phyloP scores from a whole-genome alignment of 768 basidiomycete genomes.

The Mycena polygramma region DNA sequence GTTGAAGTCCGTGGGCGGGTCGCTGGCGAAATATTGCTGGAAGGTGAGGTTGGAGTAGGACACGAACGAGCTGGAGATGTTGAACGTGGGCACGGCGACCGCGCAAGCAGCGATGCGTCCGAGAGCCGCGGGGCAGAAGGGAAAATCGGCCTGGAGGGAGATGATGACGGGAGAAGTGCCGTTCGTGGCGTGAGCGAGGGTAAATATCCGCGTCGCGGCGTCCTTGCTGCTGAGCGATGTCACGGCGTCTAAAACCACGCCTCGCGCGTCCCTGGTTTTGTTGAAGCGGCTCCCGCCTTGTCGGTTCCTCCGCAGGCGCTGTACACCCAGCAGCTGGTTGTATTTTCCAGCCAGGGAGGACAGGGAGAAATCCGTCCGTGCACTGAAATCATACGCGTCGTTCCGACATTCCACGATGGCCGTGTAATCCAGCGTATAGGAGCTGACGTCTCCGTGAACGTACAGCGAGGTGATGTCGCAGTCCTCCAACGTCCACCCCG shows the following conservation, averaged over 20 bases:
- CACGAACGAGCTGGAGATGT: slow-evolving; percentile 33
- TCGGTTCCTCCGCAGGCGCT: slow-evolving; percentile 24
- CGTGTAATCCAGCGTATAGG: slow-evolving; percentile 37
- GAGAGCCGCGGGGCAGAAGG: slow-evolving; percentile 40
- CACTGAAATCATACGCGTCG: slow-evolving; percentile 32
- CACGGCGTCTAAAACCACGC: slow-evolving; percentile 23
- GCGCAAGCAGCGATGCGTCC: slow-evolving; percentile 37
- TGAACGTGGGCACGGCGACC: slow-evolving; percentile 33
- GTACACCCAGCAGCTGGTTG: slow-evolving; percentile 34
- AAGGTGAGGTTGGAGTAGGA: slow-evolving; percentile 28
- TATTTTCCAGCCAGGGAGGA: slow-evolving; percentile 39
- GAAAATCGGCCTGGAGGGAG: slow-evolving; percentile 42
- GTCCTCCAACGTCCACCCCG: slow-evolving; percentile 39
- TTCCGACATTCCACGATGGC: slow-evolving; percentile 36
- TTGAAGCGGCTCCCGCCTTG: slow-evolving; percentile 25
- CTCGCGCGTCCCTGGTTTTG: slow-evolving; percentile 27
- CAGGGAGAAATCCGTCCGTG: slow-evolving; percentile 37
- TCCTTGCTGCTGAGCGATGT: slow-evolving; percentile 32
- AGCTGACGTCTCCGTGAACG: slow-evolving; percentile 33
- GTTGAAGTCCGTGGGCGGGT: slow-evolving; percentile 10
- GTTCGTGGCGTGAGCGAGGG: slow-evolving; percentile 37
- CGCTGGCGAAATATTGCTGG: slow-evolving; percentile 10
- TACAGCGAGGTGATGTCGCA: slow-evolving; percentile 45
- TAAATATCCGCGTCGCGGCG: slow-evolving; percentile 33
- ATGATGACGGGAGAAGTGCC: slow-evolving; percentile 35